Percentiles rank a stretch among this genome's conserved stretches.
Evolutionary conservation across 2,329 filamentous ascomycete genomes (phyloP).

Genomic region (Periconia sp.): DNA sequence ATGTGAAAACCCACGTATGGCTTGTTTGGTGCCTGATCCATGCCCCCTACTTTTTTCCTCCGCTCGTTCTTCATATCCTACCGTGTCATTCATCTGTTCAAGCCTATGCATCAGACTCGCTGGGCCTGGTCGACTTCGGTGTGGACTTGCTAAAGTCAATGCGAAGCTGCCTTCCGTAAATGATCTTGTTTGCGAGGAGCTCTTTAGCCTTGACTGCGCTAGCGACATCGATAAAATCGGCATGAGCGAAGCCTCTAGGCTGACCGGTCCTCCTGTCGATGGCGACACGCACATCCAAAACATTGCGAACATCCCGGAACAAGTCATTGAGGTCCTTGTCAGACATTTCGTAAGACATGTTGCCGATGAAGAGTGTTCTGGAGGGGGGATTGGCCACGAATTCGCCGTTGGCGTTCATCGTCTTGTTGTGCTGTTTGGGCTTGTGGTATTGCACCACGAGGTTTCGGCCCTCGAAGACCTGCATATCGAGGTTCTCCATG

Average conservation of each 20-base stretch:
- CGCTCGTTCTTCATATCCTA: neutral
- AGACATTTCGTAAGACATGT: constrained; percentile 83
- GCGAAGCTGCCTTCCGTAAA: constrained; percentile 68
- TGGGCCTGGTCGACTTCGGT: neutral
- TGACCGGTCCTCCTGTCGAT: constrained; percentile 80
- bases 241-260: constrained; percentile 81
- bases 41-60: neutral
- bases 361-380: constrained; percentile 77
- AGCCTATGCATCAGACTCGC: neutral
- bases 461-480: constrained; percentile 65
- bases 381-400: constrained; percentile 51
- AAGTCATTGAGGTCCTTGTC: constrained; percentile 79
- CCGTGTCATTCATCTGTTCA: neutral
- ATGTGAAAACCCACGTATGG: constrained; percentile 3
- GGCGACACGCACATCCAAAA: constrained; percentile 76
- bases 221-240: constrained; percentile 71
- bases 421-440: constrained; percentile 18
- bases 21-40: neutral
- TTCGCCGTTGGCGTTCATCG: constrained; percentile 1
- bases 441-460: constrained; percentile 63
- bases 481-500: constrained; percentile 60
- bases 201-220: constrained; percentile 65
- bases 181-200: constrained; percentile 55
- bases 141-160: constrained; percentile 61
- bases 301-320: constrained; percentile 69